Evolutionary conservation across 306 rosid species (phyloP), one percentile per base, ranked within the genome.

Genomic region (Medicago arabica): DNA sequence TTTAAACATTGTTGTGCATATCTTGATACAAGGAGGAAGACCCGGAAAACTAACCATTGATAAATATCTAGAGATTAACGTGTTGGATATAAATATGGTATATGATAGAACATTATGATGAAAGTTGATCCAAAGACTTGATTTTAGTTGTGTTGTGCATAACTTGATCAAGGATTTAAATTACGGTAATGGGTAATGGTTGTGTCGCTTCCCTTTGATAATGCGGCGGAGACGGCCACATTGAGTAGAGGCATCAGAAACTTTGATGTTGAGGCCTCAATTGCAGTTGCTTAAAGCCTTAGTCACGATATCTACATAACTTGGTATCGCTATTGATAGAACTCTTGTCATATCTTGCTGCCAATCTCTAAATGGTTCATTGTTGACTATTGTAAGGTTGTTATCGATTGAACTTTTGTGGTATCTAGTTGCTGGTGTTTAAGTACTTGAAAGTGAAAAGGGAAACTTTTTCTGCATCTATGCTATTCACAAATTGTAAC

Each of bases 391-490:
- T 23, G 28, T 23, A 23, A 23, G 1, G 28, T 66, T 41, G 54
- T 39, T 40, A 6, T 51, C 54, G 2, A 10, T 23, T 60, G 65
- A 64, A 41, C 63, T 28, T 9, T 18, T 51, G 71, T 70, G 23
- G 15, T 71, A 51, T 67, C 14, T 63, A 51, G 49, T n/a, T n/a
- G 74, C 74, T 69, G 21, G 11, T 69, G 44, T 39, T 16, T 36
- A 16, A 25, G 79, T n/a, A 63, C 4, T 16, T 8, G 41, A 65
- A 49, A 50, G 23, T 23, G 15, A 9, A 68, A 68, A 2, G 28
- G 28, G 28, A 23, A 23, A 23, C 28, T 51, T 55, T 60, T 17
- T 14, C 47, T 38, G 12, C 4, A 9, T 44, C 19, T 6, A 11
- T 46, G 39, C 5, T 6, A 53, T 17, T 28, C 59, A 59, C 23